Percentiles rank a stretch among this genome's conserved stretches.
Evolutionary conservation across 169 alveolate genomes (phyloP).

Genomic region (Plasmodium vivax): DNA sequence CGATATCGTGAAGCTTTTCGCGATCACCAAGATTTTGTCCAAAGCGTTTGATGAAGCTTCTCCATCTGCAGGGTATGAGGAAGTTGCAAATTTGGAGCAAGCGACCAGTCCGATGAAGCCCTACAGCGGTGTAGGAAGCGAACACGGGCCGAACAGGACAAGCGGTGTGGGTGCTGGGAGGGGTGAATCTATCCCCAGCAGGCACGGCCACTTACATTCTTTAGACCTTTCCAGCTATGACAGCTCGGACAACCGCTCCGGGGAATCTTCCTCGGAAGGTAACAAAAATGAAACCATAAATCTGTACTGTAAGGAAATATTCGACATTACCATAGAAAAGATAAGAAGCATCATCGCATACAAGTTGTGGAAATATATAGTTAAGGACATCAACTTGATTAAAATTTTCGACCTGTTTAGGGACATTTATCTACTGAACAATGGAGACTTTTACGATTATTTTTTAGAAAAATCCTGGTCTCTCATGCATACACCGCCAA

Average conservation of each 20-base stretch:
- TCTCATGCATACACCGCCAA: conserved; percentile 74
- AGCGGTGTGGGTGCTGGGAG: neutral
- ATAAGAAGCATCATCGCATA: conserved; percentile 78
- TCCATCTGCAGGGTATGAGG: neutral
- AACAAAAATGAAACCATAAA: conserved; percentile 12
- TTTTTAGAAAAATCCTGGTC: conserved; percentile 80
- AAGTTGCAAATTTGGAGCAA: neutral
- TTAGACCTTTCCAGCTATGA: neutral
- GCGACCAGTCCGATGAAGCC: neutral
- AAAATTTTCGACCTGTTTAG: conserved; percentile 73
- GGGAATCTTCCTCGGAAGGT: conserved; percentile 28
- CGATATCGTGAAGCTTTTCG: conserved; percentile 55
- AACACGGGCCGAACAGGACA: neutral
- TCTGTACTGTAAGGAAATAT: conserved; percentile 56
- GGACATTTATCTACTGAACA: conserved; percentile 78
- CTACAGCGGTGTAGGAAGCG: neutral
- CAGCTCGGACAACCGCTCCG: conserved; percentile 25
- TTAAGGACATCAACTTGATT: conserved; percentile 71
- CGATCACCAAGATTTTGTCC: conserved; percentile 68
- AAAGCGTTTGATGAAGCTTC: conserved; percentile 67
- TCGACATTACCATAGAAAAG: conserved; percentile 77
- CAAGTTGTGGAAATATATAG: conserved; percentile 78
- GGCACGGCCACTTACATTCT: neutral
- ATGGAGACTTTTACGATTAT: conserved; percentile 77
- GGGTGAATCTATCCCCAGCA: neutral